Evolutionary conservation across 306 rosid species (phyloP).

Genomic region (Trichosanthes cucumerina): DNA sequence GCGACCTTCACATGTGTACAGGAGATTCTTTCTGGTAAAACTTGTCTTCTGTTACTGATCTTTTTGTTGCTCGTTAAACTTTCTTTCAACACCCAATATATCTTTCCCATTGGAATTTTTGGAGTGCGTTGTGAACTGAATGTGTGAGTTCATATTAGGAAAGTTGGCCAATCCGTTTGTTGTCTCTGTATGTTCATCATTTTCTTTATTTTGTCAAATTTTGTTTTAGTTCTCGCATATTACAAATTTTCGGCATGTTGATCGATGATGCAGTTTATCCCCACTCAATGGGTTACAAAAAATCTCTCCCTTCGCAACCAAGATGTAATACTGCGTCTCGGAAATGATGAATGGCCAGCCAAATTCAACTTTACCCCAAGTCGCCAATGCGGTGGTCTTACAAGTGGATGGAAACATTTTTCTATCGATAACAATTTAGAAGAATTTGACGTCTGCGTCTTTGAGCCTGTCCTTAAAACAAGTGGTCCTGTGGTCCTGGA

Average conservation of each 20-base stretch:
- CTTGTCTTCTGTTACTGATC: neutral
- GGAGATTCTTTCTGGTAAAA: conserved; percentile 58
- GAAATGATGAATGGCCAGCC: conserved; percentile 27
- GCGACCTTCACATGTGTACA: conserved; percentile 58
- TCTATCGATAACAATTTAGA: conserved; percentile 50
- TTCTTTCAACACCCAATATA: neutral
- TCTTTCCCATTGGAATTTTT: neutral
- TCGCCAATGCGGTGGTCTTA: conserved; percentile 38
- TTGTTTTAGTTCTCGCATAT: neutral
- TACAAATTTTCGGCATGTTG: neutral
- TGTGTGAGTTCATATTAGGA: neutral
- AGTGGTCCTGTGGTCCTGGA: conserved; percentile 24
- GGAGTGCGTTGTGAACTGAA: neutral
- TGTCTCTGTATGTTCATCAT: neutral
- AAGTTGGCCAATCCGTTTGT: neutral
- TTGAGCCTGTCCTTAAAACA: conserved; percentile 22
- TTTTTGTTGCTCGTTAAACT: neutral
- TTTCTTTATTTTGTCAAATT: neutral
- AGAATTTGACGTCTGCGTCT: conserved; percentile 52
- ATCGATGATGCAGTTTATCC: conserved; percentile 28
- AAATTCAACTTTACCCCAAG: conserved; percentile 19
- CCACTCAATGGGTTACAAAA: conserved; percentile 28
- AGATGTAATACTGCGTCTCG: conserved; percentile 36
- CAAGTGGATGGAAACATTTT: conserved; percentile 60
- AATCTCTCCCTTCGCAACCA: conserved; percentile 24